A percentile compares a stretch with the other conserved stretches of the same genome.
Conservation (phyloP, 2,329 filamentous ascomycete species). For the Ceratocystis cacaofunesta region DNA sequence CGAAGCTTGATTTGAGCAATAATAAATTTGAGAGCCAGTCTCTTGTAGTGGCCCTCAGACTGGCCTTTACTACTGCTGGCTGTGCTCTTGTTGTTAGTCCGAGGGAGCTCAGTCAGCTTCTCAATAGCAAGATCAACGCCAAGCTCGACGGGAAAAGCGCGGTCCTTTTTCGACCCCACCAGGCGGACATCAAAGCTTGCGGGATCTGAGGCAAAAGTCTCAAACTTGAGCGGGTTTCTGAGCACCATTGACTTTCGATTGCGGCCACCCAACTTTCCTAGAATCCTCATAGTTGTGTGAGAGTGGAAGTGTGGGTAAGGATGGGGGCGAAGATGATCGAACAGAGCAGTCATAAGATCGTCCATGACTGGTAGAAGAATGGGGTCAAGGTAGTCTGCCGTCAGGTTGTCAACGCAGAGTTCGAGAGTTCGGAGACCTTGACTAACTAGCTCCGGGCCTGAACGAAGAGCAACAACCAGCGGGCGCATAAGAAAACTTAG, state of each 20-base stretch:
- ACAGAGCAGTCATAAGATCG: slow-evolving; percentile 93
- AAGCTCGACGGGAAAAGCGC: slow-evolving; percentile 72
- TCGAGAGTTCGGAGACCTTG: slow-evolving; percentile 89
- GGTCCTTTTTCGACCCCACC: slow-evolving; percentile 75
- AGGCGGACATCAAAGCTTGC: slow-evolving; percentile 79
- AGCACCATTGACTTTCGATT: slow-evolving; percentile 93
- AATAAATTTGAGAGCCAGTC: slow-evolving; percentile 77
- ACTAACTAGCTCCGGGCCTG: slow-evolving; percentile 83
- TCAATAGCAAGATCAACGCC: slow-evolving; percentile 80
- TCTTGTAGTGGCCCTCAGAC: slow-evolving; percentile 73
- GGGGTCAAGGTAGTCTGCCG: slow-evolving; percentile 91
- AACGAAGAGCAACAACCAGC: slow-evolving; percentile 83
- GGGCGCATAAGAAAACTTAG: slow-evolving; percentile 94
- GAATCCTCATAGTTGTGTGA: slow-evolving; percentile 91
- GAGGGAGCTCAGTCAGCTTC: slow-evolving; percentile 70
- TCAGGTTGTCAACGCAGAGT: slow-evolving; percentile 94
- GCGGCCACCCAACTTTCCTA: slow-evolving; percentile 87
- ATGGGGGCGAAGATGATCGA: slow-evolving; percentile 84
- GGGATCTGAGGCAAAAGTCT: slow-evolving; percentile 72
- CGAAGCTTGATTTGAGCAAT: slow-evolving; percentile 80
- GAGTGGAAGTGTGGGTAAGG: slow-evolving; percentile 96
- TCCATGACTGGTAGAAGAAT: slow-evolving; percentile 99
- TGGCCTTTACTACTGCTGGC: slow-evolving; percentile 36
- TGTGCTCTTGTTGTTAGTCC: slow-evolving; percentile 32
- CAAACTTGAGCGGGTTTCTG: slow-evolving; percentile 68